These are phyloP conservation scores for Pseudogymnoascus sp. DNA, from an alignment of 2,329 filamentous ascomycete species.

Conservation along the genomic window DNA sequence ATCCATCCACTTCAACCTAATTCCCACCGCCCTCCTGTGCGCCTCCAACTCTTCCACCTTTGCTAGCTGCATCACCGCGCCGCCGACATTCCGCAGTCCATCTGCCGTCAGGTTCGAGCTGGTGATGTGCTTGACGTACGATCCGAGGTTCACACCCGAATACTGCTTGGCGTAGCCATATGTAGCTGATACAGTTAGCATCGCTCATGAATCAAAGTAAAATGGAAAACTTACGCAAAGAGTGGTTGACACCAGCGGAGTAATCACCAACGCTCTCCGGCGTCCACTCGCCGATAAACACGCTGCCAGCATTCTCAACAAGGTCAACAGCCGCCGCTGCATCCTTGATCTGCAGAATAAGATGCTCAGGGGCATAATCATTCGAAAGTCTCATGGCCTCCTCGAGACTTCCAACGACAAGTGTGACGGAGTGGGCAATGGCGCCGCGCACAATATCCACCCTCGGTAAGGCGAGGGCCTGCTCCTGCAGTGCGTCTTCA, in stretches of 20 bases:
- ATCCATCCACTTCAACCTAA: conserved; percentile 46
- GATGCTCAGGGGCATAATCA: conserved; percentile 88
- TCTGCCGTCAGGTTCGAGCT: conserved; percentile 82
- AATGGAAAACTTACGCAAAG: conserved; percentile 64
- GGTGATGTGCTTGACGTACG: conserved; percentile 97
- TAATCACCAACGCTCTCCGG: conserved; percentile 98
- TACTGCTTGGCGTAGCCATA: conserved; percentile 99
- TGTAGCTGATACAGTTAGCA: conserved; percentile 53
- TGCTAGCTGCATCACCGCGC: conserved; percentile 88
- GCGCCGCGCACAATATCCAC: conserved; percentile 88
- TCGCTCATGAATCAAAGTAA: background rate
- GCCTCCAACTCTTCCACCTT: conserved; percentile 92
- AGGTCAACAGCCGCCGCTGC: conserved; percentile 65
- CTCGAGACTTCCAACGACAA: conserved; percentile 61
- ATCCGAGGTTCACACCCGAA: conserved; percentile 90
- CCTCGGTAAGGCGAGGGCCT: conserved; percentile 78
- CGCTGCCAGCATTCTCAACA: conserved; percentile 89
- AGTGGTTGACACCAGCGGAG: conserved; percentile 96
- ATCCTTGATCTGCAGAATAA: conserved; percentile 82
- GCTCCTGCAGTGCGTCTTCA: conserved; percentile 81
- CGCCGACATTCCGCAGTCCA: conserved; percentile 76
- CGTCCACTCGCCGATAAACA: conserved; percentile 94
- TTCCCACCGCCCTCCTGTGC: conserved; percentile 67
- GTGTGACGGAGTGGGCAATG: conserved; percentile 85
- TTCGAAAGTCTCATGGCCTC: conserved; percentile 82